These are phyloP conservation scores for Trametes meyenii DNA, from an alignment of 768 basidiomycete species.

Conservation along the genomic window DNA sequence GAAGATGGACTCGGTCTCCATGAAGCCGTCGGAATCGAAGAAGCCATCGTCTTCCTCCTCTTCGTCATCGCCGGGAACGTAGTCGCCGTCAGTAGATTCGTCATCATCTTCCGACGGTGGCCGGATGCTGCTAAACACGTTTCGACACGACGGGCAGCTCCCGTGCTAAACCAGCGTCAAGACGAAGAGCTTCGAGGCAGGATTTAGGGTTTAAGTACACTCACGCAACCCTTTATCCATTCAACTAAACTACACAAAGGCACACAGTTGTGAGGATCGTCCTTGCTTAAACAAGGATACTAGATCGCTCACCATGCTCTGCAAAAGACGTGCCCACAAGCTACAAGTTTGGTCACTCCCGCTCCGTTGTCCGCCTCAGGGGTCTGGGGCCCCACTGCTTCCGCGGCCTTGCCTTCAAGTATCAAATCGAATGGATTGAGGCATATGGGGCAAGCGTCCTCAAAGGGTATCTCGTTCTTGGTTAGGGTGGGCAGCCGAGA, in stretches of 20 bases:
- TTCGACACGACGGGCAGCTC: conserved; percentile 69
- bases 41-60: conserved; percentile 49
- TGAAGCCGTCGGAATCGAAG: conserved; percentile 46
- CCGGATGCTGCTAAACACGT: conserved; percentile 56
- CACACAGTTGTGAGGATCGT: conserved; percentile 25
- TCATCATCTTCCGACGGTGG: conserved; percentile 57
- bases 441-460: conserved; percentile 71
- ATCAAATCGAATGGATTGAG: conserved; percentile 53
- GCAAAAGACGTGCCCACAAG: conserved; percentile 72
- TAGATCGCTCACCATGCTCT: conserved; percentile 54
- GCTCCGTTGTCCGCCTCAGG: conserved; percentile 22
- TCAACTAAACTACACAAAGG: conserved; percentile 60
- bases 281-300: neutral
- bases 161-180: conserved; percentile 51
- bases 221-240: conserved; percentile 64
- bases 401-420: conserved; percentile 22
- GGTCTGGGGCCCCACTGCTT: neutral
- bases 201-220: conserved; percentile 22
- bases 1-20: conserved; percentile 39
- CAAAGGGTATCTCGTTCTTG: conserved; percentile 42
- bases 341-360: conserved; percentile 59
- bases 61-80: conserved; percentile 59
- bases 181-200: neutral
- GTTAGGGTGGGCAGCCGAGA: conserved; percentile 47
- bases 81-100: conserved; percentile 72